phyloP scores from a whole-genome alignment of 768 basidiomycete species.

The Ramaria rubella region DNA sequence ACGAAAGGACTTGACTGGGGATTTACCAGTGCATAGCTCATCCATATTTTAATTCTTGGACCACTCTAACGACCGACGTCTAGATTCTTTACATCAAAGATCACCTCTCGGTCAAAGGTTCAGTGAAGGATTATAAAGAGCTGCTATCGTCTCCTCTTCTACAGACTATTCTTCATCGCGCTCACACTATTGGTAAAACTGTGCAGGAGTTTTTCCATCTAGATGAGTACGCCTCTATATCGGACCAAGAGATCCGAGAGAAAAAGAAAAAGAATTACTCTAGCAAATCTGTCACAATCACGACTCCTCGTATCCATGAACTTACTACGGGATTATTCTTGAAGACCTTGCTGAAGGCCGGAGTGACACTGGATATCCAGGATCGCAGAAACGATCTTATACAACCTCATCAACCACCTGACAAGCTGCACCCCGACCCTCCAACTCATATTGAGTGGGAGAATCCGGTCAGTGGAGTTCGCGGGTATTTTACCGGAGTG shows the following conservation, averaged over 20 bases:
- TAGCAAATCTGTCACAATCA: conserved; percentile 26
- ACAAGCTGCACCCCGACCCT: conserved; percentile 17
- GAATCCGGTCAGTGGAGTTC: conserved; percentile 16
- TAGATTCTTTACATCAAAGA: conserved; percentile 5
- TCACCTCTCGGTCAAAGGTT: neutral
- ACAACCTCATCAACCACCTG: neutral
- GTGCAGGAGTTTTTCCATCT: neutral
- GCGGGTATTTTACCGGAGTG: conserved; percentile 38
- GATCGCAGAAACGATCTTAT: conserved; percentile 13
- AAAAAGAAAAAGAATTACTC: neutral
- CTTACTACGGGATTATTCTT: conserved; percentile 43
- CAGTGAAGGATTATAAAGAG: neutral
- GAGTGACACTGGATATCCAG: conserved; percentile 25
- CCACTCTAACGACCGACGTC: neutral
- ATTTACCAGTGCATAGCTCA: conserved; percentile 38
- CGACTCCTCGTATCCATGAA: conserved; percentile 42
- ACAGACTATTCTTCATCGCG: neutral
- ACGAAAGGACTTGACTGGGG: conserved; percentile 37
- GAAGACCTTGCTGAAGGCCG: conserved; percentile 36
- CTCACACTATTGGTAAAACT: neutral
- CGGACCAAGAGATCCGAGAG: neutral
- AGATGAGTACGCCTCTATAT: neutral
- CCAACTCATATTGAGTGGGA: conserved; percentile 32
- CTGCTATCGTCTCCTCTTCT: neutral
- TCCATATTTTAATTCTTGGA: conserved; percentile 14